Conservation (phyloP, 2,329 filamentous ascomycete genomes). For the Colletotrichum eremochloae region DNA sequence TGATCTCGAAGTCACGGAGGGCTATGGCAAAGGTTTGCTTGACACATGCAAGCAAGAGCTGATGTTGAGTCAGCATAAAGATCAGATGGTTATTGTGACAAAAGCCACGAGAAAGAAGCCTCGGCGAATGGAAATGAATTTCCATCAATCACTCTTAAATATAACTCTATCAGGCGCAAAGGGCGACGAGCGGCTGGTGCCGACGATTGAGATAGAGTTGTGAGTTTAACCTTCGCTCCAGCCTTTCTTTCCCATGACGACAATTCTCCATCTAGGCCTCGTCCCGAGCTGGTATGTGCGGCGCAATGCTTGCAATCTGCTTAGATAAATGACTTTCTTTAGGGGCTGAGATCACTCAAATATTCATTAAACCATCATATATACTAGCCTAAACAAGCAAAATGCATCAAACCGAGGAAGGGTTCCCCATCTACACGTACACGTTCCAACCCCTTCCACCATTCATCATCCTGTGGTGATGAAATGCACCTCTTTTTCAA, state of each 20-base stretch:
- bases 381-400: background rate
- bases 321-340: background rate
- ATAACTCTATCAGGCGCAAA: constrained; percentile 29
- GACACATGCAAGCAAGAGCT: constrained; percentile 34
- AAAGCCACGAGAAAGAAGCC: constrained; percentile 30
- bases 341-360: background rate
- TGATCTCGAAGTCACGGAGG: constrained; percentile 4
- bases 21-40: constrained; percentile 23
- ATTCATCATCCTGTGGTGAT: constrained; percentile 3
- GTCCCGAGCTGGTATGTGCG: constrained; percentile 10
- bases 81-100: constrained; percentile 32
- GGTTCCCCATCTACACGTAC: constrained; percentile 1
- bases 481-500: constrained; percentile 39
- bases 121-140: constrained; percentile 2
- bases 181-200: constrained; percentile 22
- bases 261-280: background rate
- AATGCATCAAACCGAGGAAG: constrained; percentile 17
- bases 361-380: background rate
- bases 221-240: constrained; percentile 21
- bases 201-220: constrained; percentile 21
- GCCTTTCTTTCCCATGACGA: background rate
- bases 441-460: background rate
- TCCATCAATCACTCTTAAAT: constrained; percentile 17
- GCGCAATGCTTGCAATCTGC: background rate
- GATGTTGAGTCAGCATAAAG: constrained; percentile 15